A percentile compares a stretch with the other conserved stretches of the same genome.
Conservation (phyloP, 176 grass and related monocot species). For the Urochloa ruziziensis region DNA sequence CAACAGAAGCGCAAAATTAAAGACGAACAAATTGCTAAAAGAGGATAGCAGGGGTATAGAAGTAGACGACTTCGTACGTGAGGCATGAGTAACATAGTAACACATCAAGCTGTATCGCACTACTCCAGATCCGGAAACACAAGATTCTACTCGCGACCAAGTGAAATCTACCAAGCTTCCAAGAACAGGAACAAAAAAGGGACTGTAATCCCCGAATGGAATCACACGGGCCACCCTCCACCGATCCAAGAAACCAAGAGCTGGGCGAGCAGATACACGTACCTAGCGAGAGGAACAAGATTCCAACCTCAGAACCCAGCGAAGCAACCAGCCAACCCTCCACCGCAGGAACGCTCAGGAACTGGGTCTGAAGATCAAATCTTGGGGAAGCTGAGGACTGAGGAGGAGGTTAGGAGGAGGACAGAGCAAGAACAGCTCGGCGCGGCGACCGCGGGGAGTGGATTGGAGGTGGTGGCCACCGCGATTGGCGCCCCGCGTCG, state of each 20-base stretch:
- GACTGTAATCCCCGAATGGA: neutral
- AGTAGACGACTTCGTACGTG: neutral
- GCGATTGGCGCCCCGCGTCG: conserved; percentile 2
- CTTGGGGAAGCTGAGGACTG: neutral
- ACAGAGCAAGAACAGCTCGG: conserved; percentile 31
- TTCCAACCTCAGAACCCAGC: conserved; percentile 20
- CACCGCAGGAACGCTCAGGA: conserved; percentile 15
- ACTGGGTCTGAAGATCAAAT: conserved; percentile 31
- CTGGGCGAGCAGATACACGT: neutral
- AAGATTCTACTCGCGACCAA: neutral
- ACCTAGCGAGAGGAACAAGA: conserved; percentile 1
- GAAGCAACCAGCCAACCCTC: neutral
- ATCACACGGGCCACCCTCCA: neutral
- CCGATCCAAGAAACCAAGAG: conserved; percentile 16
- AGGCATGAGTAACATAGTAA: neutral
- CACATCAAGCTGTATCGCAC: neutral
- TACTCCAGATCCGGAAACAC: conserved; percentile 22
- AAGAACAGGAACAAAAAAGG: neutral
- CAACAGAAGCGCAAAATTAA: neutral
- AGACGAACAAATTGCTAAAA: neutral
- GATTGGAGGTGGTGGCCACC: conserved; percentile 42
- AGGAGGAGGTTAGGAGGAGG: neutral
- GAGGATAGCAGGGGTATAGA: neutral
- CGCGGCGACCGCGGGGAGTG: conserved; percentile 36
- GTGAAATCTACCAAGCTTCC: neutral